phyloP scores from a whole-genome alignment of 1,284 basidiomycete species.

The Trichosporon ovoides region DNA sequence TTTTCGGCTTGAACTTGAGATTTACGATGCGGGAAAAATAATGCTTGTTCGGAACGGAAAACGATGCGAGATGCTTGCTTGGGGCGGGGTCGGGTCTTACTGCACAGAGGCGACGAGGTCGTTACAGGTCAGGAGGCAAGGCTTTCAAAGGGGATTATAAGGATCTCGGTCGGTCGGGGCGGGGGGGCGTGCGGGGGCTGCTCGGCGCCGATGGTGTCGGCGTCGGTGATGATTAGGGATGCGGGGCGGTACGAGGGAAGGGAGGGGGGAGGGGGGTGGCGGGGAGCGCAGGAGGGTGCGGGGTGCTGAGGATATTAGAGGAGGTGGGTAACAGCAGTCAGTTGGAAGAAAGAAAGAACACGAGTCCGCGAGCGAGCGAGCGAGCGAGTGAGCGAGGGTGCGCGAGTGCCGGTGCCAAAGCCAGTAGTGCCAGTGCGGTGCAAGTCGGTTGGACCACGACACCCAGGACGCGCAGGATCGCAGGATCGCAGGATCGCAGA shows the following conservation, averaged over 20 bases:
- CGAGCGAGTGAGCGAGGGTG: no score
- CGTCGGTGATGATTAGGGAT: not conserved
- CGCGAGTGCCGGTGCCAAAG: no score
- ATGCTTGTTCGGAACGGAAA: no score
- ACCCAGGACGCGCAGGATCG: no score
- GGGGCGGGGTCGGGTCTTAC: not conserved
- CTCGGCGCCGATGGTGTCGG: conserved; percentile 1
- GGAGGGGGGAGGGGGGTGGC: not conserved
- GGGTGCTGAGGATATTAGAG: not conserved
- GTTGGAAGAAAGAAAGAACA: not conserved
- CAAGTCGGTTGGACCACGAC: no score
- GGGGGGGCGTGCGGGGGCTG: not conserved
- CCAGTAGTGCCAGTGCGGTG: no score
- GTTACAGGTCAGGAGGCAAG: not conserved
- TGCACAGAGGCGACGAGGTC: conserved; percentile 1
- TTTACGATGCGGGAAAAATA: no score
- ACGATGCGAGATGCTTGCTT: no score
- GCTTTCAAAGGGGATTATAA: not conserved
- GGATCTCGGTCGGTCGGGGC: not conserved
- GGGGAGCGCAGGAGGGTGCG: not conserved
- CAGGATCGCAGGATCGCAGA: no score
- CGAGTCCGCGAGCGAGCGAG: not conserved
- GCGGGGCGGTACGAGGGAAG: not conserved
- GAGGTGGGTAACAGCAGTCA: not conserved
- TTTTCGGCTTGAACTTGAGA: no score